Conservation (phyloP, 192 early-diverging fungal species). For the Backusella tuberculispora region DNA sequence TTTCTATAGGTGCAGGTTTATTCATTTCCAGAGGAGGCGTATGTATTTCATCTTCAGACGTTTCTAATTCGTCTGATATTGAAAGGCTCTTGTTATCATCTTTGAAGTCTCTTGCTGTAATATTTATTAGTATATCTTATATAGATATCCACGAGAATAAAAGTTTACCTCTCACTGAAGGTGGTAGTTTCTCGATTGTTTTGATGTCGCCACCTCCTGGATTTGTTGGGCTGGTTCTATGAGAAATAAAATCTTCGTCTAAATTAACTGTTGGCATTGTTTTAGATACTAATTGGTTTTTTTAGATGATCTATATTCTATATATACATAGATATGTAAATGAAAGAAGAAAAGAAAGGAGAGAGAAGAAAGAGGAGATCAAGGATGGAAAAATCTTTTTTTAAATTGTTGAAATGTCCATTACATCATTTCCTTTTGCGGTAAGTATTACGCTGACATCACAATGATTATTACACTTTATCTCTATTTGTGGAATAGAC, state of each 20-base stretch:
- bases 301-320: background rate
- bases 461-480: background rate
- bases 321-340: too few species aligned
- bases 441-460: background rate
- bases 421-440: slow-evolving; percentile 14
- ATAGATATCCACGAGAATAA: background rate
- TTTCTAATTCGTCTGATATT: background rate
- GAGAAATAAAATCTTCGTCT: slow-evolving; percentile 5
- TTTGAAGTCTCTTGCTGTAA: background rate
- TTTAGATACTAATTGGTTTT: background rate
- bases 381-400: background rate
- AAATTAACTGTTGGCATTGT: too few species aligned
- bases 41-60: background rate
- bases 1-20: background rate
- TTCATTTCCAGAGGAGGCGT: background rate
- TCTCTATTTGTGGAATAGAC: too few species aligned
- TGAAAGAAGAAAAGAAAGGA: background rate
- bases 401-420: background rate
- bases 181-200: background rate
- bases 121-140: background rate
- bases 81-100: background rate
- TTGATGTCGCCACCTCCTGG: background rate
- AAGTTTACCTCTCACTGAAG: background rate
- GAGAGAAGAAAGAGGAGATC: background rate
- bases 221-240: background rate